phyloP scores from a whole-genome alignment of 78 protist genomes.

The Dictyostelium capitatum region DNA sequence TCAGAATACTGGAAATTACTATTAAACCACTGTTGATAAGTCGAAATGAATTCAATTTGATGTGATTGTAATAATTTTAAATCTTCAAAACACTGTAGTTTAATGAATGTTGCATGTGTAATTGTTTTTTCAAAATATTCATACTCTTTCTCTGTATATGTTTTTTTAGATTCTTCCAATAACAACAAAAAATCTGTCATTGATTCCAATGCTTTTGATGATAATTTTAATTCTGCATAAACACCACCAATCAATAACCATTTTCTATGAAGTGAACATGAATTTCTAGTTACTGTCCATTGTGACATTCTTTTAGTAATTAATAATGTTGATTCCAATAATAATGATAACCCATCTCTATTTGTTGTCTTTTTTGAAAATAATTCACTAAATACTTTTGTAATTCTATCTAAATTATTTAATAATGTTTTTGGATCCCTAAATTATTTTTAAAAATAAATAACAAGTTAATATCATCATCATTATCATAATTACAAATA shows the following conservation, averaged over 20 bases:
- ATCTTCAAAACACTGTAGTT: constrained; percentile 42
- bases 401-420: constrained; percentile 2
- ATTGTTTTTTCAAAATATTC: constrained; percentile 26
- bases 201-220: neutral
- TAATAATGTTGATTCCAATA: neutral
- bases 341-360: constrained; percentile 8
- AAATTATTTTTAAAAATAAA: neutral
- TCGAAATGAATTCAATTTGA: neutral
- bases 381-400: constrained; percentile 14
- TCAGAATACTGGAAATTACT: constrained; percentile 9
- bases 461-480: neutral
- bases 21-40: constrained; percentile 21
- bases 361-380: neutral
- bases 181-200: neutral
- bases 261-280: constrained; percentile 26
- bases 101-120: constrained; percentile 19
- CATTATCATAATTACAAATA: too few species aligned
- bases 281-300: neutral
- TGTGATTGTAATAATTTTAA: neutral
- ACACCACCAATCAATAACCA: constrained; percentile 50
- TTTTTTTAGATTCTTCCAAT: neutral
- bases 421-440: constrained; percentile 25
- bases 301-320: neutral
- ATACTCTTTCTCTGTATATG: neutral
- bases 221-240: neutral